These are phyloP conservation scores for Ophiocordyceps camponoti-saundersi DNA, from an alignment of 2,329 filamentous ascomycete species.

Conservation along the genomic window DNA sequence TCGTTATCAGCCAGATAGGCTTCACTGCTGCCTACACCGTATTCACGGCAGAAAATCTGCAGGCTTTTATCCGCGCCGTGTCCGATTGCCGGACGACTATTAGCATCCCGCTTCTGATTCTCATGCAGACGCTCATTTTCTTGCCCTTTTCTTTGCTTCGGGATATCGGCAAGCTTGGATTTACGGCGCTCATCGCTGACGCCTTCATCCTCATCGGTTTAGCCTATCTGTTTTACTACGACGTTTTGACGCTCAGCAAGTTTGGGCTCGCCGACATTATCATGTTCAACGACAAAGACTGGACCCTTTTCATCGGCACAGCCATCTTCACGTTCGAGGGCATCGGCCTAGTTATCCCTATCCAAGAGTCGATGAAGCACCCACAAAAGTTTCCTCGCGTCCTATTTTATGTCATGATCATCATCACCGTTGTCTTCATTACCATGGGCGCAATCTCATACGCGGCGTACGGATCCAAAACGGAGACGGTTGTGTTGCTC, in stretches of 20 bases:
- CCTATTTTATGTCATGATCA: constrained; percentile 79
- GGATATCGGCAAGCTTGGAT: constrained; percentile 93
- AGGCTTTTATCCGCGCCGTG: constrained; percentile 86
- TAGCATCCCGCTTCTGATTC: constrained; percentile 73
- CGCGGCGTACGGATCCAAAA: constrained; percentile 86
- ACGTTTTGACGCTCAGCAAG: constrained; percentile 63
- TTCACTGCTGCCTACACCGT: constrained; percentile 94
- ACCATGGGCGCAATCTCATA: constrained; percentile 89
- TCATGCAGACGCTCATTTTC: constrained; percentile 93
- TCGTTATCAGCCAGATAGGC: constrained; percentile 88
- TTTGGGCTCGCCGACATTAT: constrained; percentile 73
- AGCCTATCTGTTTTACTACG: constrained; percentile 90
- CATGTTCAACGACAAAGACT: constrained; percentile 77
- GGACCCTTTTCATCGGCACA: constrained; percentile 96
- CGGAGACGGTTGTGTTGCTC: constrained; percentile 88
- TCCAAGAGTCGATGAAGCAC: constrained; percentile 91
- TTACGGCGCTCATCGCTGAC: constrained; percentile 85
- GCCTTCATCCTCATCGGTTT: constrained; percentile 86
- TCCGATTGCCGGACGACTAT: constrained; percentile 74
- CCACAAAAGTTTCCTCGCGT: constrained; percentile 83
- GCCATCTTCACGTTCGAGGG: constrained; percentile 99
- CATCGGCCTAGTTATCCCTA: constrained; percentile 92
- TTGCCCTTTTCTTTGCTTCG: constrained; percentile 83
- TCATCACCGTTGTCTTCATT: constrained; percentile 82
- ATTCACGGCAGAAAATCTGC: constrained; percentile 88